Conservation (phyloP, 1,284 basidiomycete species). For the Ganoderma resinaceum region DNA sequence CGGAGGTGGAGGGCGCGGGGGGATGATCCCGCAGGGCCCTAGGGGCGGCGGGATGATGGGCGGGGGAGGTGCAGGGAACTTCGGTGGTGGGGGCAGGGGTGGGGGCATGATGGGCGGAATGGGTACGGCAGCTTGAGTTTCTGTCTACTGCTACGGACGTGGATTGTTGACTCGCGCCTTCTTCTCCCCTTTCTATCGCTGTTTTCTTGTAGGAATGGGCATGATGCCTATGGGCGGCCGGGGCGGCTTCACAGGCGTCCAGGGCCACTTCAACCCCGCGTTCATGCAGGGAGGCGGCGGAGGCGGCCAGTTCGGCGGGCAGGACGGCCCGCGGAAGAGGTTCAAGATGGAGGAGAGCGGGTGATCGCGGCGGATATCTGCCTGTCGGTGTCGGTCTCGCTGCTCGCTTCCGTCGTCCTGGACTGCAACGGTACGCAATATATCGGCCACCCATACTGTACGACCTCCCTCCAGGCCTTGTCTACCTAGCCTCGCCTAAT, state of each 20-base stretch:
- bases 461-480: conserved; percentile 1
- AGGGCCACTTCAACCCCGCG: conserved; percentile 75
- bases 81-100: conserved; percentile 35
- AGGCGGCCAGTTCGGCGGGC: conserved; percentile 48
- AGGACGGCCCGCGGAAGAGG: conserved; percentile 62
- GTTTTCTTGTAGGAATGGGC: conserved; percentile 46
- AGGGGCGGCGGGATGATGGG: conserved; percentile 64
- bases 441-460: conserved; percentile 7
- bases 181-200: conserved; percentile 9
- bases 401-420: conserved; percentile 1
- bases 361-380: conserved; percentile 28
- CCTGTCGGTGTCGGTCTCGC: background rate
- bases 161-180: conserved; percentile 30
- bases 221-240: conserved; percentile 57
- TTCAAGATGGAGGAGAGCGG: conserved; percentile 55
- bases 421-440: conserved; percentile 7
- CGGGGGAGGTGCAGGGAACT: conserved; percentile 44
- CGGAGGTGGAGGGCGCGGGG: conserved; percentile 41
- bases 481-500: conserved; percentile 10
- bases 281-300: conserved; percentile 60
- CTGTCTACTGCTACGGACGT: conserved; percentile 27
- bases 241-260: conserved; percentile 56
- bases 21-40: conserved; percentile 71
- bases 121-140: conserved; percentile 71
- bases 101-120: conserved; percentile 59